Evolutionary conservation across 2,329 filamentous ascomycete species (phyloP).

Genomic region (Botryotinia convoluta): DNA sequence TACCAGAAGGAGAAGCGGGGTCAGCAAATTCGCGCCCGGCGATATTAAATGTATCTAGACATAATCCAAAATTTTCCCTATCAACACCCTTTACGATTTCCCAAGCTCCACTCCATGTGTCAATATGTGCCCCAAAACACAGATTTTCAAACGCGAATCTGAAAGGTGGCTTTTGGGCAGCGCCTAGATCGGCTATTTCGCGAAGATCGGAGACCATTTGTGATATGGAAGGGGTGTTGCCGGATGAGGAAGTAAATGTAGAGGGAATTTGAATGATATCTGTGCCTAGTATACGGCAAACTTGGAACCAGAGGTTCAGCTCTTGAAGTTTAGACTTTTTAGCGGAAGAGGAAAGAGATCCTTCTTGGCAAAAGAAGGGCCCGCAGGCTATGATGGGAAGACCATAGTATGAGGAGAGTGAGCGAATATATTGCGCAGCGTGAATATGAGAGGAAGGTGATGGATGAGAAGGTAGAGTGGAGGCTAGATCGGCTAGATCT

Average conservation of each 20-base stretch:
- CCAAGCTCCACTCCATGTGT: slow-evolving; percentile 73
- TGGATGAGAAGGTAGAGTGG: slow-evolving; percentile 27
- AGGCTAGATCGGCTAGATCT: slow-evolving; percentile 63
- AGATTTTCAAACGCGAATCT: slow-evolving; percentile 73
- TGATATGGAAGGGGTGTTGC: slow-evolving; percentile 49
- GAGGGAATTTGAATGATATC: slow-evolving; percentile 73
- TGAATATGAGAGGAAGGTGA: slow-evolving; percentile 47
- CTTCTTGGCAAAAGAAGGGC: slow-evolving; percentile 77
- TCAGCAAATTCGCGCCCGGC: slow-evolving; percentile 70
- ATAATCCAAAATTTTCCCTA: slow-evolving; percentile 70
- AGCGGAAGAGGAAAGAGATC: slow-evolving; percentile 59
- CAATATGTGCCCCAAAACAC: slow-evolving; percentile 66
- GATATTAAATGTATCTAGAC: slow-evolving; percentile 77
- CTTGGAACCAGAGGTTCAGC: slow-evolving; percentile 65
- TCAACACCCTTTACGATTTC: slow-evolving; percentile 63
- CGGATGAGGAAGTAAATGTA: slow-evolving; percentile 49
- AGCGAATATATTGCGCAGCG: slow-evolving; percentile 56
- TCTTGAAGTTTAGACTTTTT: slow-evolving; percentile 59
- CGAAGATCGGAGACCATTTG: slow-evolving; percentile 61
- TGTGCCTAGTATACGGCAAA: slow-evolving; percentile 64
- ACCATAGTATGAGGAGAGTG: slow-evolving; percentile 54
- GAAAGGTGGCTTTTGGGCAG: slow-evolving; percentile 52
- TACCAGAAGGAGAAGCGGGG: slow-evolving; percentile 47
- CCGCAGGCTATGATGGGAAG: slow-evolving; percentile 56
- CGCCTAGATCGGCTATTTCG: slow-evolving; percentile 65